A percentile compares a stretch with the other conserved stretches of the same genome.
Evolutionary conservation across 2,329 filamentous ascomycete genomes (phyloP).

Genomic region (Nemania sp.): DNA sequence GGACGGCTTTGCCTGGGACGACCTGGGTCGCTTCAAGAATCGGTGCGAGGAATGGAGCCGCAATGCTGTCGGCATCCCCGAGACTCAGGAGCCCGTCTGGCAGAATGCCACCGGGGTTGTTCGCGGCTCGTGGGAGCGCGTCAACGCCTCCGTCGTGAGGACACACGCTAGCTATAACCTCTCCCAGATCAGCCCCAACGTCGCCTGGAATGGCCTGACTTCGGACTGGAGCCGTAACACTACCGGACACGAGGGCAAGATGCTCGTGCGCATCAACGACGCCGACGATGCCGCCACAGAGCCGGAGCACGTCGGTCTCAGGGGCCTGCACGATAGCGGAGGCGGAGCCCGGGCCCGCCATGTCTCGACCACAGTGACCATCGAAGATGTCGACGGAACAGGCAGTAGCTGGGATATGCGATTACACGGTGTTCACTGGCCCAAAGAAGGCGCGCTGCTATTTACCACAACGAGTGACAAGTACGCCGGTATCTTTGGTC

Average conservation of each 20-base stretch:
- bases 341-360: conserved; percentile 65
- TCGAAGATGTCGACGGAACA: conserved; percentile 71
- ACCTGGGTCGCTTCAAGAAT: conserved; percentile 67
- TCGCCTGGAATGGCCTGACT: conserved; percentile 64
- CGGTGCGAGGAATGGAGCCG: conserved; percentile 65
- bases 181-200: conserved; percentile 63
- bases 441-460: conserved; percentile 75
- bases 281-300: conserved; percentile 47
- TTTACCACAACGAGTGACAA: conserved; percentile 92
- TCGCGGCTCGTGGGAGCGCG: conserved; percentile 73
- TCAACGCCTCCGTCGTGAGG: conserved; percentile 50
- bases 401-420: conserved; percentile 79
- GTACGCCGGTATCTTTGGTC: conserved; percentile 85
- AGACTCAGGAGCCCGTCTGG: conserved; percentile 60
- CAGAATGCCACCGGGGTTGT: conserved; percentile 77
- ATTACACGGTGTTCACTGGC: conserved; percentile 84
- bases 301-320: conserved; percentile 46
- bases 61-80: conserved; percentile 51
- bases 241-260: conserved; percentile 70
- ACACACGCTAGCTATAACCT: conserved; percentile 62
- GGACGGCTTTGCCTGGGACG: conserved; percentile 78
- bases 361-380: conserved; percentile 68
- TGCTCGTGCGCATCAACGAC: conserved; percentile 69
- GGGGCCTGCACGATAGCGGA: conserved; percentile 45
- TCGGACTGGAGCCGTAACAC: conserved; percentile 77